Evolutionary conservation across 2,329 filamentous ascomycete species (phyloP), one percentile per base, ranked within the genome.

Genomic region (Zasmidium citrigriseum): DNA sequence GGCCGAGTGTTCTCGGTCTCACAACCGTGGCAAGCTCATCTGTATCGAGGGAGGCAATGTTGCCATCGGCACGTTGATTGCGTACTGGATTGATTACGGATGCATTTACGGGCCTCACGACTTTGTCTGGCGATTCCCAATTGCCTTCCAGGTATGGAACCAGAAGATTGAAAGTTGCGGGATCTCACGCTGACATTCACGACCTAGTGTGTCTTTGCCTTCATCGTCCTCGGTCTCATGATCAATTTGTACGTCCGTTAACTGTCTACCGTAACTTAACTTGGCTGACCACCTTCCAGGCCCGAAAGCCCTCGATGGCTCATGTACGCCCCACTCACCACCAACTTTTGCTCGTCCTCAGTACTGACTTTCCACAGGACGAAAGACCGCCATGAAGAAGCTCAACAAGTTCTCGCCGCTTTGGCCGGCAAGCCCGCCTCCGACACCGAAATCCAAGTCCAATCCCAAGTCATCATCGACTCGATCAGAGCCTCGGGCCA

Each of bases 21-120:
- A 79, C 66, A 86, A 85, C 69, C 80, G 84, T 62, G 85, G 85
- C 62, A 78, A 85, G 38, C 72, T 87, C 54, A 86, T 87, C 64
- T 86, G 83, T 70, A 85, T 87, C 44, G 83, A 80, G 66, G 82
- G 78, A 65, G 81, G 80, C 68, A 72, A 76, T 34, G 80, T 82
- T 48, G 79, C 80, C 11, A 78, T 82, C 51, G 80, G 80, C 29
- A 82, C 78, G 11, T 66, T 78, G 22, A 81, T 83, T 53, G 80
- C 80, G 2, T 81, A 80, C 68, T 81, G 79, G 79, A 79, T 80
- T 60, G 78, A 81, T 56, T 82, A 77, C 54, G 79, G 79, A 56
- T 77, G 73, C 27, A 70, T 70, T 29, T 76, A 76, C 57, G 55
- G 60, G 20, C 67, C 69, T 22, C 38, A 61, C n/a, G 71, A 74